phyloP scores from a whole-genome alignment of 2,329 filamentous ascomycete species.

The Colletotrichum zoysiae region DNA sequence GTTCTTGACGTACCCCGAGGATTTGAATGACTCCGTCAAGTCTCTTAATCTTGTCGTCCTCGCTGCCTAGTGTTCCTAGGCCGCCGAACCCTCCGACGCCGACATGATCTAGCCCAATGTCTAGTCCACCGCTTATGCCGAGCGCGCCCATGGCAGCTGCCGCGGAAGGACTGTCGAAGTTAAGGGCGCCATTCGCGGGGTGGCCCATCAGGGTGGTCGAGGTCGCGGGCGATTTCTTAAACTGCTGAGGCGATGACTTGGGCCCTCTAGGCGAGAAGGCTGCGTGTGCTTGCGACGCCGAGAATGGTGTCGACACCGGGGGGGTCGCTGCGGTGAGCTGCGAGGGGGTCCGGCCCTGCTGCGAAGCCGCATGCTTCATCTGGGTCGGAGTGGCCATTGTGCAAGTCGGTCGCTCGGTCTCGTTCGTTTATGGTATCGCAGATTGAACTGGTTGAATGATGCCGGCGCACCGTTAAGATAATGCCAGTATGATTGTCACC shows the following conservation, averaged over 20 bases:
- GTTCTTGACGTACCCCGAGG: constrained; percentile 59
- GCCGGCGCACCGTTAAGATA: constrained; percentile 1
- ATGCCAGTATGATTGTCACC: not conserved
- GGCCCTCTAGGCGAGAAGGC: constrained; percentile 70
- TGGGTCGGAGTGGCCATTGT: constrained; percentile 64
- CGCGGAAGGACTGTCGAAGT: constrained; percentile 74
- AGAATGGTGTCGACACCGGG: constrained; percentile 76
- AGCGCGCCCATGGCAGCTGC: constrained; percentile 71
- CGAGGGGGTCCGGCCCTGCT: constrained; percentile 64
- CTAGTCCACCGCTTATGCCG: constrained; percentile 62
- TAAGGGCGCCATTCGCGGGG: constrained; percentile 60
- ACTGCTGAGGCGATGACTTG: constrained; percentile 72
- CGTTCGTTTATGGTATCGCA: constrained; percentile 1
- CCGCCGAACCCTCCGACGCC: constrained; percentile 60
- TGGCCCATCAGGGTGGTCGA: constrained; percentile 62
- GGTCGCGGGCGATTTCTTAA: constrained; percentile 73
- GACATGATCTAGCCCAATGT: constrained; percentile 66
- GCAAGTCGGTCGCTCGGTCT: constrained; percentile 6
- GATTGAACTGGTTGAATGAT: not conserved
- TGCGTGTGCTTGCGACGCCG: constrained; percentile 64
- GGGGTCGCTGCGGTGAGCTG: constrained; percentile 70
- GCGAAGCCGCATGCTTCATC: constrained; percentile 65
- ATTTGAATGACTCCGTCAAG: constrained; percentile 64
- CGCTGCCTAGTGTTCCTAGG: constrained; percentile 57
- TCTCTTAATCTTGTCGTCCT: constrained; percentile 68